Base-by-base conservation (phyloP, 345 rosid genomes). In the Iberis pinnata region DNA sequence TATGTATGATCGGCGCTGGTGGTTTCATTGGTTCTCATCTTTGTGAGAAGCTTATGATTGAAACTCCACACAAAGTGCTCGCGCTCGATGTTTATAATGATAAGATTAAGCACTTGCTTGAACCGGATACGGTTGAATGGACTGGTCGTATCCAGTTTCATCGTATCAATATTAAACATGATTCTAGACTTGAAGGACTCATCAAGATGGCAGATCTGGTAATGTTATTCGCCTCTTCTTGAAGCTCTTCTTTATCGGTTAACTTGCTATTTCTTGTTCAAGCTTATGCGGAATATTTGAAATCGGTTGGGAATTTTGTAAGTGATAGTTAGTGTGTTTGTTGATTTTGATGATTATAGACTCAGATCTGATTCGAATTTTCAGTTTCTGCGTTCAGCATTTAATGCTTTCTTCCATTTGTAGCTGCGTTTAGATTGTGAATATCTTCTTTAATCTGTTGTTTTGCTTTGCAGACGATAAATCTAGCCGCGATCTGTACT, bases 171-270 rank as follows among this genome's bases (percentile, higher is more conserved):
- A 88, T 92, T 63, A 92, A 88, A 81, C 87, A 90, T 32, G 96
- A 90, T 44, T 85, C 96, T 29, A 84, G 98, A 55, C 95, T 90
- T 33, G 98, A 90, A 67, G 96, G 93, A 58, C 83, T 92, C 17
- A 76, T 88, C 75, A 88, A 83, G 80, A 88, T 92, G 88, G 77
- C 97, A 64, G 97, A 92, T 88, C 93, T 92, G 79, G 98, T 92
- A 57, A 53, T 18, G 1, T n/a, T 48, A 13, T 18, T 18, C 27
- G 35, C n/a, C 2, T 32, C n/a, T 10, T 32, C 37, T 32, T 11
- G 29, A 54, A 45, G 16, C 38, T 42, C 9, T 16, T 61, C 10
- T 25, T 43, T 53, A 19, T 6, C 39, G 4, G 18, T 19, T 42
- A 0, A 29, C 22, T 8, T 42, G 11, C 10, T 7, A 14, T 16